Evolutionary conservation across 2,329 filamentous ascomycete genomes (phyloP).

Genomic region (Trichoderma semiorbis): DNA sequence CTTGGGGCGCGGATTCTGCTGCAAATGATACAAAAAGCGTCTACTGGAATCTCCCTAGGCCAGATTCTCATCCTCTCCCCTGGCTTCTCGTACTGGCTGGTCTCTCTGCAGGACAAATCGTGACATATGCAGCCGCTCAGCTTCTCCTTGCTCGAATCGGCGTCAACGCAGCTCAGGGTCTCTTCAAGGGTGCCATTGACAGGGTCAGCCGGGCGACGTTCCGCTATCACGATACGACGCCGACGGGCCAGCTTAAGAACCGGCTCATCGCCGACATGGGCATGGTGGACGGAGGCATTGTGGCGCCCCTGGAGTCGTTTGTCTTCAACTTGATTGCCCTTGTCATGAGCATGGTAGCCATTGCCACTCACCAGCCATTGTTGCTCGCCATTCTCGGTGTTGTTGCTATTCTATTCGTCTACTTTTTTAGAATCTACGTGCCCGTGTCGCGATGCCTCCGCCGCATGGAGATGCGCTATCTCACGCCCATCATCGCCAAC

Average conservation of each 20-base stretch:
- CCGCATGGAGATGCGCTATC: constrained; percentile 82
- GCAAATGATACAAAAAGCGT: background rate
- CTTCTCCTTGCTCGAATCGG: constrained; percentile 71
- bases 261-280: constrained; percentile 86
- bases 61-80: constrained; percentile 62
- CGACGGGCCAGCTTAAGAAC: constrained; percentile 88
- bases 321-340: constrained; percentile 70
- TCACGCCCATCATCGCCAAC: constrained; percentile 87
- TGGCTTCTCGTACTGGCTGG: constrained; percentile 72
- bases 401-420: constrained; percentile 66
- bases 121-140: constrained; percentile 60
- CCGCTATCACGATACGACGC: constrained; percentile 87
- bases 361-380: constrained; percentile 71
- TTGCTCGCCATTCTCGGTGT: constrained; percentile 70
- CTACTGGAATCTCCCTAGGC: constrained; percentile 51
- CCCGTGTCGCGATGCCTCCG: constrained; percentile 80
- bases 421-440: constrained; percentile 73
- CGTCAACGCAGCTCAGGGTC: constrained; percentile 69
- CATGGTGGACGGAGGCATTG: constrained; percentile 83
- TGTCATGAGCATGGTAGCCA: constrained; percentile 69
- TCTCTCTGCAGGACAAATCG: constrained; percentile 59
- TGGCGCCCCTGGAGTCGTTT: constrained; percentile 66
- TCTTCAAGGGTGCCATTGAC: constrained; percentile 71
- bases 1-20: constrained; percentile 67
- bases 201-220: constrained; percentile 78